Base-by-base conservation (phyloP, 2,329 filamentous ascomycete genomes). In the Reticulascus tulasneorum region DNA sequence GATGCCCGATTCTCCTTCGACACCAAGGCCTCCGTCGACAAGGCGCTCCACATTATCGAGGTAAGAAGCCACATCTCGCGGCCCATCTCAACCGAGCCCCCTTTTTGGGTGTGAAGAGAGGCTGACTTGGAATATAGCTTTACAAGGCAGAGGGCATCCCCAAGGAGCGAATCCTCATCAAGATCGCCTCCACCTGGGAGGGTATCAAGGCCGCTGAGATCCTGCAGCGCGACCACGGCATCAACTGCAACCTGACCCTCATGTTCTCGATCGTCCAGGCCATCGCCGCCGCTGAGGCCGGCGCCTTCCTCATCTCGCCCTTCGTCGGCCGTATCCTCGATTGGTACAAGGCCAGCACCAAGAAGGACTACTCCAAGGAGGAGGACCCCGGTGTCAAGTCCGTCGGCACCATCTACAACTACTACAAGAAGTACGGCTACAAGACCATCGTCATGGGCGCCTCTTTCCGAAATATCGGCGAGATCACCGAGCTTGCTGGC, bases 381-480 rank as follows among this genome's bases (percentile, higher is more conserved):
- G 86, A 94, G 66, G 93, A 98, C 75, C 93, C 93, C 39, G 93
- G 93, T 75, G 93, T 98, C 67, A 79, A 87, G 73, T 91, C 85
- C 50, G 93, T 98, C 60, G 78, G 91, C 77, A 62, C 58, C 67
- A 98, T 98, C 75, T 98, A 84, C 82, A 93, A 98, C 81, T 98
- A 98, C 86, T 98, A 98, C 85, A 98, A 98, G 87, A 97, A 97
- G 79, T 87, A 74, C 67, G 88, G 86, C 66, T 96, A 98, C 84
- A 95, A 94, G 58, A 98, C 93, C 66, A 96, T 97, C 56, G 93
- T 98, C 70, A 98, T 98, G 93, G 93, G 93, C 60, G 93, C 93
- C 53, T 96, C 90, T 25, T 98, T 98, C 88, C 83, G 93, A 65
- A 97, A 85, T 76, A 73, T 73, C 47, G 93, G 93, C 59, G 93